Evolutionary conservation across 176 grass and related monocot species (phyloP).

Genomic region (Guadua angustifolia): DNA sequence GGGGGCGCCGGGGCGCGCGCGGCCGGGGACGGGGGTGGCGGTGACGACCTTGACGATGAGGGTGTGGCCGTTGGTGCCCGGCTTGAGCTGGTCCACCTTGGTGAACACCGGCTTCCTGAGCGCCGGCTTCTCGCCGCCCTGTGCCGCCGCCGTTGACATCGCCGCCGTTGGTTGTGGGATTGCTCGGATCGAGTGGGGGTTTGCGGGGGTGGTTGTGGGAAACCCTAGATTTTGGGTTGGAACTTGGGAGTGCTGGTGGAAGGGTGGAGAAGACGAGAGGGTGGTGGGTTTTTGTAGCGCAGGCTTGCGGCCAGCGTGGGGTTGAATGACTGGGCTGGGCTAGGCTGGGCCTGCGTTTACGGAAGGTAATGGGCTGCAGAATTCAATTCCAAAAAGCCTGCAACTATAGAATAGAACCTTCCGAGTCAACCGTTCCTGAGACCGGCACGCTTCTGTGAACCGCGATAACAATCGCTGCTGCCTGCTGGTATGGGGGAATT

Average conservation of each 20-base stretch:
- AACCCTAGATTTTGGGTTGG: conserved; percentile 47
- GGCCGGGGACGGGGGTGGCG: conserved; percentile 47
- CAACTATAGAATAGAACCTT: no score
- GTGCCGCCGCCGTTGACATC: conserved; percentile 53
- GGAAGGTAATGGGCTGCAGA: no score
- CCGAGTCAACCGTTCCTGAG: no score
- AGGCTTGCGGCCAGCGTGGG: neutral
- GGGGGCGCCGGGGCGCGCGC: conserved; percentile 44
- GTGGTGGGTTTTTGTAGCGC: neutral
- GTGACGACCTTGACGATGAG: conserved; percentile 59
- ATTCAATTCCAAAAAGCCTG: neutral
- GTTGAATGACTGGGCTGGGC: neutral
- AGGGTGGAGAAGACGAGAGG: neutral
- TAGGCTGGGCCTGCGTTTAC: neutral
- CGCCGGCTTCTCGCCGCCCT: conserved; percentile 58
- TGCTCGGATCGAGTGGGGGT: conserved; percentile 25
- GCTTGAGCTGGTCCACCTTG: conserved; percentile 89
- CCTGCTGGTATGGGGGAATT: no score
- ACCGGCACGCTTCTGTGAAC: no score
- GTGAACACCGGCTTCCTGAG: conserved; percentile 83
- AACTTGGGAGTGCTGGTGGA: conserved; percentile 13
- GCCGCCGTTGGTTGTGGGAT: conserved; percentile 3
- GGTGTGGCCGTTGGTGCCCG: conserved; percentile 67
- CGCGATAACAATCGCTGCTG: no score
- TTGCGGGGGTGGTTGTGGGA: conserved; percentile 22